Conservation (phyloP, 1,284 basidiomycete species). For the Wallemia ichthyophaga region DNA sequence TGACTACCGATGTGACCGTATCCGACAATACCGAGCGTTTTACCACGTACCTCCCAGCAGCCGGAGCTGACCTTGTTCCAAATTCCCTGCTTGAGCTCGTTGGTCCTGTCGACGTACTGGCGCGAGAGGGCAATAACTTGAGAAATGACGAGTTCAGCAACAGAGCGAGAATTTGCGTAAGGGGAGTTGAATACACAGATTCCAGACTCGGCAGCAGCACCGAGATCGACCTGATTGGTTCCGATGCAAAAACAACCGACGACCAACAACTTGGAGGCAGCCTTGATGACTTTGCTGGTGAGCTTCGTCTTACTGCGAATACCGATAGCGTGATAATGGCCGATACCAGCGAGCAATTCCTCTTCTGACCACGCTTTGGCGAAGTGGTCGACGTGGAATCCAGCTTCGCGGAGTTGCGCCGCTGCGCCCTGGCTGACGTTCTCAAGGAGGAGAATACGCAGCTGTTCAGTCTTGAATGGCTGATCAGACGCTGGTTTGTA, state of each 20-base stretch:
- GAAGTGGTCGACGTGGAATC: constrained; percentile 77
- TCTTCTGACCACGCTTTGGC: constrained; percentile 66
- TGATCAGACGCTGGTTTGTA: constrained; percentile 1
- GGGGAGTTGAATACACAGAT: constrained; percentile 99
- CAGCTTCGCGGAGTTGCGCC: constrained; percentile 42
- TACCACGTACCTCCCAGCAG: constrained; percentile 94
- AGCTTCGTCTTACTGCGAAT: constrained; percentile 95
- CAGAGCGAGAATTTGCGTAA: constrained; percentile 96
- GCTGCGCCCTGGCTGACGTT: constrained; percentile 88
- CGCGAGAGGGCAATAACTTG: constrained; percentile 84
- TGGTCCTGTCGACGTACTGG: constrained; percentile 65
- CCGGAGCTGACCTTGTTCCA: constrained; percentile 99
- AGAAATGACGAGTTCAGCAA: constrained; percentile 87
- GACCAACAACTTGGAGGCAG: constrained; percentile 63
- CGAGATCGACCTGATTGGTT: constrained; percentile 88
- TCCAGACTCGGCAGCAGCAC: constrained; percentile 52
- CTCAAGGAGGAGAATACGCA: constrained; percentile 58
- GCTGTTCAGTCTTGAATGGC: constrained; percentile 20
- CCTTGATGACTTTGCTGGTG: constrained; percentile 60
- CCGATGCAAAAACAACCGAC: constrained; percentile 99
- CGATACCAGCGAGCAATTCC: constrained; percentile 64
- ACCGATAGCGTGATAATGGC: constrained; percentile 72
- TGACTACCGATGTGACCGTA: constrained; percentile 98
- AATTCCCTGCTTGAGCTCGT: constrained; percentile 58
- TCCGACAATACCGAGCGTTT: constrained; percentile 89